phyloP scores from a whole-genome alignment of 805 yeast genomes.

The Starmera dryadoides region DNA sequence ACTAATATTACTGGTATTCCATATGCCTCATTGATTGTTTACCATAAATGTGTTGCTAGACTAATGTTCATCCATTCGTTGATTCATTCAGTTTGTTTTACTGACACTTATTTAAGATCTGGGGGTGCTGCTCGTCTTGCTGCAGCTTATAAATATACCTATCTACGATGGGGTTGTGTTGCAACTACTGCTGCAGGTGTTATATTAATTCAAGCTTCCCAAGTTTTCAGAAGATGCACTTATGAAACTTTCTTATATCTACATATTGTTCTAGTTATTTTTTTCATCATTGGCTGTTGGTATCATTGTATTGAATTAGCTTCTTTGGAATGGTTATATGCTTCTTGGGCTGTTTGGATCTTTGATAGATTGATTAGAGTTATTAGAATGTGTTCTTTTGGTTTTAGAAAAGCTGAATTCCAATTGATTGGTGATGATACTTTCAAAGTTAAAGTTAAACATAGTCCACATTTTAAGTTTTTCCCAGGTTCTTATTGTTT shows the following conservation, averaged over 20 bases:
- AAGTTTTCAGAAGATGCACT: slow-evolving; percentile 36
- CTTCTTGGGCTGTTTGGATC: slow-evolving; percentile 36
- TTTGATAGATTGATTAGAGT: slow-evolving; percentile 44
- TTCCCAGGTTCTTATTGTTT: slow-evolving; percentile 51
- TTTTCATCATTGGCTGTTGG: slow-evolving; percentile 46
- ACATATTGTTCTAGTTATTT: slow-evolving; percentile 46
- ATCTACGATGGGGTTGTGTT: slow-evolving; percentile 26
- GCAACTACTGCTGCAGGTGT: slow-evolving; percentile 33
- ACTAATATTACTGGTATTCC: slow-evolving; percentile 56
- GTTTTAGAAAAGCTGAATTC: slow-evolving; percentile 16
- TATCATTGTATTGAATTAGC: slow-evolving; percentile 43
- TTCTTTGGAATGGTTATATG: slow-evolving; percentile 42
- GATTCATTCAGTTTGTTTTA: not conserved
- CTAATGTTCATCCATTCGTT: slow-evolving; percentile 15
- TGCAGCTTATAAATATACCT: not conserved
- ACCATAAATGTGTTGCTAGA: slow-evolving; percentile 61
- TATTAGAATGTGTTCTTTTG: slow-evolving; percentile 22
- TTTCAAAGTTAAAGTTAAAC: slow-evolving; percentile 40
- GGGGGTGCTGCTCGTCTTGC: not conserved
- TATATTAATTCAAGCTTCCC: slow-evolving; percentile 38
- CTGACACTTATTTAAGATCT: slow-evolving; percentile 1
- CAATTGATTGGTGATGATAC: slow-evolving; percentile 31
- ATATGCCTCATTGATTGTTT: slow-evolving; percentile 51
- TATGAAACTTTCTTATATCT: slow-evolving; percentile 51
- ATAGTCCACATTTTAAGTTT: slow-evolving; percentile 34